phyloP scores from a whole-genome alignment of 768 basidiomycete species.

The Amanita pallidorosea region DNA sequence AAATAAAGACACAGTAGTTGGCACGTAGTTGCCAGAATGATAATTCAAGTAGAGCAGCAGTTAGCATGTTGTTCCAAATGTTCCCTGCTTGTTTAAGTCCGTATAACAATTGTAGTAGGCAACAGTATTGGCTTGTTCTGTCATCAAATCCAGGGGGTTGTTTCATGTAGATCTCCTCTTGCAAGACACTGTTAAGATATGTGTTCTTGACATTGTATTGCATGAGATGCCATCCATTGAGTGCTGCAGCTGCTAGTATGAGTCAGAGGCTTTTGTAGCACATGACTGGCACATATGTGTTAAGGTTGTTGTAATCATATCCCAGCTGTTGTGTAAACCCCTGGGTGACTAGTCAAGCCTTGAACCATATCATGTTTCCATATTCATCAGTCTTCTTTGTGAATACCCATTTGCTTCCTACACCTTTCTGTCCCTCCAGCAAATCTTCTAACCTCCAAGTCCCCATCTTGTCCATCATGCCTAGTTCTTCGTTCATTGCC shows the following conservation, averaged over 20 bases:
- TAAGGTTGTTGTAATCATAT: background rate
- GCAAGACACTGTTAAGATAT: background rate
- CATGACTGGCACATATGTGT: background rate
- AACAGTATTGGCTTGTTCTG: background rate
- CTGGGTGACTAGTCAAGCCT: background rate
- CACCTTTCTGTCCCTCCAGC: background rate
- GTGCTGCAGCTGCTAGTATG: background rate
- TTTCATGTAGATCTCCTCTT: background rate
- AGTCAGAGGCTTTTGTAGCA: background rate
- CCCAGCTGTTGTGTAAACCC: background rate
- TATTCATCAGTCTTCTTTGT: no score
- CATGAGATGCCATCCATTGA: no score
- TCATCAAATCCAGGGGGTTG: background rate
- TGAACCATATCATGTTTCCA: background rate
- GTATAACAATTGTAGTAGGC: background rate
- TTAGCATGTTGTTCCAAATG: no score
- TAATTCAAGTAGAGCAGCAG: no score
- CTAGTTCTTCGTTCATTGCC: no score
- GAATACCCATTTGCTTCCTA: background rate
- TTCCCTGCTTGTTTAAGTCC: no score
- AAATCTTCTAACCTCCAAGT: no score
- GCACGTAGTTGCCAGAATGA: no score
- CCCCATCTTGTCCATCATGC: no score
- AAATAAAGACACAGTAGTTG: no score
- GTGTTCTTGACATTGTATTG: no score